A percentile compares a stretch with the other conserved stretches of the same genome.
These are phyloP conservation scores for Diplodia seriata DNA, from an alignment of 2,329 filamentous ascomycete genomes.

Conservation along the genomic window DNA sequence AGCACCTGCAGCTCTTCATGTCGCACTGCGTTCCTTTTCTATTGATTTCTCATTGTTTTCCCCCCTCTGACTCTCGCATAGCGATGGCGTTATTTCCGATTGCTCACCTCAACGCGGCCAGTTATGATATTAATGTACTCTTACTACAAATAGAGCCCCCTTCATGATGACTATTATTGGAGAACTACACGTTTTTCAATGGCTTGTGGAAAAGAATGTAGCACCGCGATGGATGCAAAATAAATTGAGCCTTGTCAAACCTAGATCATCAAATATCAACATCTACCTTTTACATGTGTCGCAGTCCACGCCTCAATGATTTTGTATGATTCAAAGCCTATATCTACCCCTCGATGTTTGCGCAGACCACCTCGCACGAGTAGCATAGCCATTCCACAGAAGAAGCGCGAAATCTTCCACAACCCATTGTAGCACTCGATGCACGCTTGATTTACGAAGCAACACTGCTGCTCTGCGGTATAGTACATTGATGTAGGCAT, in stretches of 20 bases:
- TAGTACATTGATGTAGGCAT: neutral
- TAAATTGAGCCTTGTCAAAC: too few relatives aligned
- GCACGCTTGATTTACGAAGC: neutral
- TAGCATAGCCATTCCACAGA: too few relatives aligned
- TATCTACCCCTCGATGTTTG: too few relatives aligned
- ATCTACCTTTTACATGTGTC: too few relatives aligned
- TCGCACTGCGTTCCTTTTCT: neutral
- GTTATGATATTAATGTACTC: neutral
- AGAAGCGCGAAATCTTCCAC: neutral
- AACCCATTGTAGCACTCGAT: neutral
- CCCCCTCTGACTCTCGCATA: neutral
- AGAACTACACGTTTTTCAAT: neutral
- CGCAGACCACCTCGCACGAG: too few relatives aligned
- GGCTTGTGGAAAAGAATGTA: too few relatives aligned
- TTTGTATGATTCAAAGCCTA: too few relatives aligned
- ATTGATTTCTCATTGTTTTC: neutral
- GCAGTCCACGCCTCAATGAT: too few relatives aligned
- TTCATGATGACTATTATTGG: neutral
- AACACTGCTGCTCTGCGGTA: neutral
- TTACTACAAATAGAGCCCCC: neutral
- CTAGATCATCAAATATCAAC: too few relatives aligned
- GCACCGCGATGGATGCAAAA: too few relatives aligned
- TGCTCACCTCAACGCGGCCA: neutral
- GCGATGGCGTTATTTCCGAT: conserved; percentile 9
- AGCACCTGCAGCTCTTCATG: too few relatives aligned